Evolutionary conservation across 2,329 filamentous ascomycete genomes (phyloP).

Genomic region (Beauveria sp.): DNA sequence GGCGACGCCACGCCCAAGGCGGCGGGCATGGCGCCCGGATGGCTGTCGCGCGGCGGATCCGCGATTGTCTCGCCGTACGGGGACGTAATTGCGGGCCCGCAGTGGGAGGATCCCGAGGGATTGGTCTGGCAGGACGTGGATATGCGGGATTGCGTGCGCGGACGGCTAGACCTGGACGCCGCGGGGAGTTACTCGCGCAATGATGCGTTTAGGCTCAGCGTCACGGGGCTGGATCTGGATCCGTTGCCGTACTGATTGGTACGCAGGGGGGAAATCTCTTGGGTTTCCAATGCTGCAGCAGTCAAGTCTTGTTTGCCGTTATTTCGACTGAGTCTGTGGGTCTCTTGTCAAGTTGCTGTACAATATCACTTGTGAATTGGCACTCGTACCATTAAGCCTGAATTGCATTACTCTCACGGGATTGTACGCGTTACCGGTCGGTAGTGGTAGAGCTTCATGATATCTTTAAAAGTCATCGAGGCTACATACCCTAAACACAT

Average conservation of each 20-base stretch:
- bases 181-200: constrained; percentile 78
- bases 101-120: constrained; percentile 71
- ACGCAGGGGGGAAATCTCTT: background rate
- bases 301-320: no score
- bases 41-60: constrained; percentile 68
- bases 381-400: no score
- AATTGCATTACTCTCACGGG: no score
- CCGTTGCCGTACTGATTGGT: constrained; percentile 45
- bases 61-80: constrained; percentile 75
- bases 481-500: background rate
- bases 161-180: constrained; percentile 74
- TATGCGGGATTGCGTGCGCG: constrained; percentile 79
- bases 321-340: no score
- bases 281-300: background rate
- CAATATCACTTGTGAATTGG: no score
- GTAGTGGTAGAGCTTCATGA: no score
- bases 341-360: no score
- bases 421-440: no score
- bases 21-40: constrained; percentile 14
- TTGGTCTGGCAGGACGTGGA: constrained; percentile 69
- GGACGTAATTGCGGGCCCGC: constrained; percentile 68
- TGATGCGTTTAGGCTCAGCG: constrained; percentile 54
- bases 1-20: constrained; percentile 14
- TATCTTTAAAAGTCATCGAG: no score
- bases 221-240: constrained; percentile 49